phyloP scores from a whole-genome alignment of 306 rosid species.

The Prunus padus region DNA sequence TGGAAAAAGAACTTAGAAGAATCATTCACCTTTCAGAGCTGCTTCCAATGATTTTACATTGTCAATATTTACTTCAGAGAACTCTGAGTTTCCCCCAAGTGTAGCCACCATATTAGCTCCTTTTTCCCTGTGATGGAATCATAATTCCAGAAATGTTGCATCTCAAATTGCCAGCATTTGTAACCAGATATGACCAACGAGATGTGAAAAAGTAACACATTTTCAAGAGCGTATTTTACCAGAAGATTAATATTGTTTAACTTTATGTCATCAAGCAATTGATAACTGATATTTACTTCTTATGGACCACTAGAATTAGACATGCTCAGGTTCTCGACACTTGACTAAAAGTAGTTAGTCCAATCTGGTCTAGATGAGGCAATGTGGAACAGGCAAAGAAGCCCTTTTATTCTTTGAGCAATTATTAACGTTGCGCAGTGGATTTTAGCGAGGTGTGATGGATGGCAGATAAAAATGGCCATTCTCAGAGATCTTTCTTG shows the following conservation, averaged over 20 bases:
- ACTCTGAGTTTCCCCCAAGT: constrained; percentile 60
- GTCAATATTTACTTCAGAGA: constrained; percentile 57
- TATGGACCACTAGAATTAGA: not conserved
- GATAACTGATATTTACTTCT: not conserved
- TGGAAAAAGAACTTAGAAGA: not conserved
- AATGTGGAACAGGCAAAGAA: not conserved
- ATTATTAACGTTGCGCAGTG: too few relatives aligned
- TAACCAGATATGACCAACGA: not conserved
- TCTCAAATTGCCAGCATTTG: not conserved
- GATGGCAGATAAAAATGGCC: too few relatives aligned
- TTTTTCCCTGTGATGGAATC: constrained; percentile 53
- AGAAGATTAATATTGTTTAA: not conserved
- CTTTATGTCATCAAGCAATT: not conserved
- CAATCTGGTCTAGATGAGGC: not conserved
- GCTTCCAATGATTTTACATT: constrained; percentile 53
- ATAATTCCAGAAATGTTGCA: not conserved
- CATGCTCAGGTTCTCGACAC: not conserved
- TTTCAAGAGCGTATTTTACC: not conserved
- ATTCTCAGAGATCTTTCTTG: too few relatives aligned
- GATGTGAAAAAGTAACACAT: not conserved
- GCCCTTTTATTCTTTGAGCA: not conserved
- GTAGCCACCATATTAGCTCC: constrained; percentile 62
- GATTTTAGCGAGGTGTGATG: too few relatives aligned
- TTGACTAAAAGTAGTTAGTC: not conserved
- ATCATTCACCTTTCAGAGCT: constrained; percentile 53